These are phyloP conservation scores for Solanum chilense DNA, from an alignment of 257 asterid genomes.

Conservation along the genomic window DNA sequence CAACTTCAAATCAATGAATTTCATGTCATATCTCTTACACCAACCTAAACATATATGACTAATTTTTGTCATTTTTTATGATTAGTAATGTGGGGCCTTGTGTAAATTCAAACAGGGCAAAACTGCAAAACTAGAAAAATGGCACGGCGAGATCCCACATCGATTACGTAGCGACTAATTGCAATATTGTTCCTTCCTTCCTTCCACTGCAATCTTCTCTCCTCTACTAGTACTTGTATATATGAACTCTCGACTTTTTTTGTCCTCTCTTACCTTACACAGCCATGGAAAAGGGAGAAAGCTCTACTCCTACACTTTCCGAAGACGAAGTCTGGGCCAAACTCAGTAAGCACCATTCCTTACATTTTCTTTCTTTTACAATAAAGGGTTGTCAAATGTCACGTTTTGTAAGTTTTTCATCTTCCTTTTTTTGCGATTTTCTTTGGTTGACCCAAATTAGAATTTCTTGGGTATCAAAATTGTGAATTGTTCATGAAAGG, in stretches of 20 bases:
- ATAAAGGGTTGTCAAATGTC: neutral
- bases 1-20: neutral
- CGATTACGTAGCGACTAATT: neutral
- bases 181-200: neutral
- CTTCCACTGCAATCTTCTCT: neutral
- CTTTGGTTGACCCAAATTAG: neutral
- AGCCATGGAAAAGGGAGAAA: conserved; percentile 64
- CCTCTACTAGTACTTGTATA: neutral
- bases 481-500: neutral
- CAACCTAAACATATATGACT: neutral
- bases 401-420: neutral
- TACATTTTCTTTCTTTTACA: neutral
- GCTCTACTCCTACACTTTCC: conserved; percentile 32
- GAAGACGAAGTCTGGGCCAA: conserved; percentile 55
- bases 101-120: neutral
- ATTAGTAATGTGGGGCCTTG: neutral
- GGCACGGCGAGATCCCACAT: neutral
- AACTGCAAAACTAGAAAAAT: neutral
- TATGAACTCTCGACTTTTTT: neutral
- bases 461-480: neutral
- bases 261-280: neutral
- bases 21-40: neutral
- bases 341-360: conserved; percentile 38
- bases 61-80: neutral
- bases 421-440: neutral